Conservation (phyloP, 345 rosid genomes). For the Noccaea caerulescens region DNA sequence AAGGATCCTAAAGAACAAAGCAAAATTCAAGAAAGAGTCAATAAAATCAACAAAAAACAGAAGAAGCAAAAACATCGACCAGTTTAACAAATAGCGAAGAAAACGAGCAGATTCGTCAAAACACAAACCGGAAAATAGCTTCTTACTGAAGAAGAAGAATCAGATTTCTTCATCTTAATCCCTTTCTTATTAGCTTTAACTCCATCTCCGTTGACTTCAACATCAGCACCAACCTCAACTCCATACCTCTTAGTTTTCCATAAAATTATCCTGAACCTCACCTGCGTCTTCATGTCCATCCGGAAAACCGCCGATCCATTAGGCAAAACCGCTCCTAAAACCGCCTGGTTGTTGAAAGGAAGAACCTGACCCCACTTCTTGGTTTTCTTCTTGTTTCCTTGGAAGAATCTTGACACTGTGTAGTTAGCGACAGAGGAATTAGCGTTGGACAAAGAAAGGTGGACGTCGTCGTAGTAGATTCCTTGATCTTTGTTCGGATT, state of each 20-base stretch:
- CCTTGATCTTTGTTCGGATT: slow-evolving; percentile 81
- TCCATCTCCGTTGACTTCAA: slow-evolving; percentile 54
- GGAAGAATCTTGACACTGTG: slow-evolving; percentile 52
- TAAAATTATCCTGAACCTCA: slow-evolving; percentile 64
- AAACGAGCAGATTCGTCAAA: slow-evolving; percentile 31
- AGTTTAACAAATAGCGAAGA: slow-evolving; percentile 18
- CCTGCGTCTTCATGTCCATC: slow-evolving; percentile 66
- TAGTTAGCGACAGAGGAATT: slow-evolving; percentile 29
- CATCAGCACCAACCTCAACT: slow-evolving; percentile 55
- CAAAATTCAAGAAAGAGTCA: not conserved
- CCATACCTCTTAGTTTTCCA: slow-evolving; percentile 62
- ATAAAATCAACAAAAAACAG: not conserved
- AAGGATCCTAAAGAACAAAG: not conserved
- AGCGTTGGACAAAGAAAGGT: slow-evolving; percentile 48
- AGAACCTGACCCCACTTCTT: slow-evolving; percentile 38
- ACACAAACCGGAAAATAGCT: slow-evolving; percentile 25
- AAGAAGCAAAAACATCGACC: not conserved
- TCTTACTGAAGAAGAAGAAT: slow-evolving; percentile 24
- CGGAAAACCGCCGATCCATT: slow-evolving; percentile 53
- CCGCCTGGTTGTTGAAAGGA: slow-evolving; percentile 42
- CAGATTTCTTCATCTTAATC: slow-evolving; percentile 52
- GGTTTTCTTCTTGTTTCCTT: slow-evolving; percentile 74
- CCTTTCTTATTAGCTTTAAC: slow-evolving; percentile 32
- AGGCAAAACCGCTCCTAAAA: slow-evolving; percentile 40
- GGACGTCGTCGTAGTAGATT: slow-evolving; percentile 61